Base-by-base conservation (phyloP, 345 rosid genomes). In the Carallia brachiata region DNA sequence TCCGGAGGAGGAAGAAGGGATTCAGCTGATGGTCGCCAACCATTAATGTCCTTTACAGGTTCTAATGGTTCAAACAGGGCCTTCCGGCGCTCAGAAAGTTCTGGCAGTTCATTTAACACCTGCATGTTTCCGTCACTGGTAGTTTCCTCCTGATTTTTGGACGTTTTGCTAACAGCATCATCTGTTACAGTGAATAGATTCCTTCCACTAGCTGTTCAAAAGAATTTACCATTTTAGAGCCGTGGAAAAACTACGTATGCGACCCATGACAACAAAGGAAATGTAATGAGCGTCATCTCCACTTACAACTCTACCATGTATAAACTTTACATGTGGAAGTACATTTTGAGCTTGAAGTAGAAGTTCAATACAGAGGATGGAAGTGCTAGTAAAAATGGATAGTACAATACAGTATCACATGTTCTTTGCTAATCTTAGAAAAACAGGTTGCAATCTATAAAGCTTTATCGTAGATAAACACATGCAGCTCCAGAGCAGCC, bases 51-150 rank as follows among this genome's bases (percentile, higher is more conserved):
- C 4, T 32, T 62, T 4, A 72, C 65, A 52, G 98, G 95, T 65
- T 93, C 98, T 62, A 93, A 75, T 23, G 98, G 98, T 81, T 91
- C 92, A 70, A 91, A 91, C 59, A 93, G 85, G 75, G 97, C 89
- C 87, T 82, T 93, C 30, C 97, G 82, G 44, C 91, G 86, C 70
- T 88, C 96, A 0, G 94, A 86, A 31, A 91, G 91, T 54, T 77
- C 62, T 54, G 85, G 78, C 37, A 73, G 75, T 58, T 78, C 61
- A 19, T 50, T 64, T 36, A 73, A 58, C 36, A 86, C 87, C 52
- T 37, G 68, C 81, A 75, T 74, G 44, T 78, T 88, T n/a, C 80
- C 88, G 55, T 80, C 78, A 30, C 68, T 72, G 17, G 50, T 63
- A 58, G 79, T 73, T 67, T 81, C 71, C 70, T 84, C 87, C 74